Evolutionary conservation across 257 asterid species (phyloP), one percentile per base, ranked within the genome.

Genomic region (Fraxinus americana): DNA sequence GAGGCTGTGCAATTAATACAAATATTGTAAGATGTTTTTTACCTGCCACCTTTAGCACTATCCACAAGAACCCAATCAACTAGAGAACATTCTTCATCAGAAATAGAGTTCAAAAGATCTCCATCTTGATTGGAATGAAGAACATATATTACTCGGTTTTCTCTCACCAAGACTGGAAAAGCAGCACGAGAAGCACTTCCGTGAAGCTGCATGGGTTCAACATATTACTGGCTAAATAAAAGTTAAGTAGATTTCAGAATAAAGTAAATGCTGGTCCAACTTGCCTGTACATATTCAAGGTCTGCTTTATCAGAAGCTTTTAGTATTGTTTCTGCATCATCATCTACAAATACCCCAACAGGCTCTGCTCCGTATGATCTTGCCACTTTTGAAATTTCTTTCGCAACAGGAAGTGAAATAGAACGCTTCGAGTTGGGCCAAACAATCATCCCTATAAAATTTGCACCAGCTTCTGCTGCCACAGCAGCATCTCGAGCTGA

Each of bases 21-120:
- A 54, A 19, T 30, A 66, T 73, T 35, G 30, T 30, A 41, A 0
- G 25, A 54, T 32, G 6, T 52, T 54, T 65, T 59, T 34, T 78
- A 96, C 99, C 98, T 96, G 85, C 99, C 99, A 50, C 98, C 99
- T 78, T 63, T 81, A 76, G 97, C 97, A 81, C 98, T 93, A 77
- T 92, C 98, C 68, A 91, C 97, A 68, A 96, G 99, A 83, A 93
- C 43, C 98, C 97, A 96, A 78, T 96, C 98, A 87, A 89, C 91
- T 79, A 77, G 86, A 82, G 92, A 83, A 83, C 92, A 87, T 63
- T 96, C 91, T 77, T 90, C 96, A 67, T 92, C 90, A 52, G 92
- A 83, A 66, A 96, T 83, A 67, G 86, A 80, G 85, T 93, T 93
- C 89, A 93, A 77, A 78, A 92, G 95, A 65, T 71, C 82, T 35